Conservation (phyloP, 352 stramenopile genomes). For the Phytophthora constricta region DNA sequence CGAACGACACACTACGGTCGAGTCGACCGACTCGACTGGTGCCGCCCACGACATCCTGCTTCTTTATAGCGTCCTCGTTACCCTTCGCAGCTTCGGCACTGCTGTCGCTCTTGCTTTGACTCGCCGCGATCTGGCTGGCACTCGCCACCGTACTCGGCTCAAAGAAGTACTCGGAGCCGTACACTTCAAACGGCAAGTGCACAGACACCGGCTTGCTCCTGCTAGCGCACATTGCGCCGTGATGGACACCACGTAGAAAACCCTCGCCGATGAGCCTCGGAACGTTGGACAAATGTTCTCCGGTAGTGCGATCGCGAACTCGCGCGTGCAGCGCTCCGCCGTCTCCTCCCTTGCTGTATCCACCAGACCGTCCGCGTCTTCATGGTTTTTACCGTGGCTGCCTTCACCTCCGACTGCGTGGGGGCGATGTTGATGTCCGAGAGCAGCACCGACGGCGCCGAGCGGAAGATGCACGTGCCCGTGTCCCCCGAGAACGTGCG, state of each 20-base stretch:
- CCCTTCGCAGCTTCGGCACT: conserved; percentile 2
- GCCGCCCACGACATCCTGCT: conserved; percentile 24
- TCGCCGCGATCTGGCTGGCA: conserved; percentile 29
- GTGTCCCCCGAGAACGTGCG: conserved; percentile 60
- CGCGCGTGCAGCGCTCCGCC: conserved; percentile 45
- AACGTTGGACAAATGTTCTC: conserved; percentile 62
- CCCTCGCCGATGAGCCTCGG: conserved; percentile 53
- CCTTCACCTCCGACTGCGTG: conserved; percentile 37
- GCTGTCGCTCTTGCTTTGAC: conserved; percentile 13
- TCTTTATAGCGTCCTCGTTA: conserved; percentile 7
- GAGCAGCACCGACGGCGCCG: conserved; percentile 55
- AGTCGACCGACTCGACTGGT: conserved; percentile 34
- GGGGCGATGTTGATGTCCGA: conserved; percentile 67
- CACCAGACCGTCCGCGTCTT: conserved; percentile 6
- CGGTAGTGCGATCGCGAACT: conserved; percentile 65
- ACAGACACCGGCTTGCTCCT: conserved; percentile 48
- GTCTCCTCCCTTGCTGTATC: conserved; percentile 41
- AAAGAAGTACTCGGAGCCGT: conserved; percentile 60
- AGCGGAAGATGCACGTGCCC: conserved; percentile 65
- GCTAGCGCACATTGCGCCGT: conserved; percentile 36
- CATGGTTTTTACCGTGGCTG: conserved; percentile 12
- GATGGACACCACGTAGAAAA: conserved; percentile 75
- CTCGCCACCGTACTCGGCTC: conserved; percentile 40
- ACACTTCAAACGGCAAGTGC: conserved; percentile 71
- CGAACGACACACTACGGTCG: conserved; percentile 42